Conservation (phyloP, 805 yeast genomes). For the Nakazawaea pomicola region DNA sequence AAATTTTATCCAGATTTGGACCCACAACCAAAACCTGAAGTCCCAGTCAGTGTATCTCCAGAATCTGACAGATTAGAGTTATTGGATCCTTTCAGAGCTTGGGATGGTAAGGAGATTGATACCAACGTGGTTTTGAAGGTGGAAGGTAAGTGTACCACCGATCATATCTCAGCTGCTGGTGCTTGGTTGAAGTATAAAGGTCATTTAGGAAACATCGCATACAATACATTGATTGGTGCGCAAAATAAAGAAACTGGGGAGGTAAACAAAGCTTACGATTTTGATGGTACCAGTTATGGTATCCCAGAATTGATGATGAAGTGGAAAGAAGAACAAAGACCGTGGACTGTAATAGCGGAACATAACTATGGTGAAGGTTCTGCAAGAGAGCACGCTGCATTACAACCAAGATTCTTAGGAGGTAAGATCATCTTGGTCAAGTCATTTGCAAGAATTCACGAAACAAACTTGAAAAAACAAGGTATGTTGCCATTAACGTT, state of each 20-base stretch:
- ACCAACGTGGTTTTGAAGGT: constrained; percentile 81
- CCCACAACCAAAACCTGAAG: constrained; percentile 51
- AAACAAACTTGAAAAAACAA: constrained; percentile 95
- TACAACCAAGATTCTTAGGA: constrained; percentile 91
- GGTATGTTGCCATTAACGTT: constrained; percentile 95
- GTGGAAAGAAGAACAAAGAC: constrained; percentile 81
- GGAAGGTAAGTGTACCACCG: constrained; percentile 97
- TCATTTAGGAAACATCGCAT: constrained; percentile 89
- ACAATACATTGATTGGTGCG: constrained; percentile 95
- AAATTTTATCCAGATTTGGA: constrained; percentile 53
- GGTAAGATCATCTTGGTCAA: constrained; percentile 85
- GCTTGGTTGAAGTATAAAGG: constrained; percentile 99
- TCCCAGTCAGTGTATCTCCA: constrained; percentile 57
- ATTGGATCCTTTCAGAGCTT: constrained; percentile 80
- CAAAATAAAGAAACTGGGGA: constrained; percentile 96
- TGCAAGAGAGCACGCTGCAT: constrained; percentile 98
- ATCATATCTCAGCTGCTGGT: constrained; percentile 98
- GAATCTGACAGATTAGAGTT: constrained; percentile 89
- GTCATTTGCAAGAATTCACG: constrained; percentile 97
- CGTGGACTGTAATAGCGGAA: constrained; percentile 96
- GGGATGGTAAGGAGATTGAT: constrained; percentile 81
- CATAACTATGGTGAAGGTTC: constrained; percentile 99
- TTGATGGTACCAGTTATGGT: constrained; percentile 68
- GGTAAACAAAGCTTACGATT: constrained; percentile 84
- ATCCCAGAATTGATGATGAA: constrained; percentile 97